A percentile compares a stretch with the other conserved stretches of the same genome.
Evolutionary conservation across 2,329 filamentous ascomycete species (phyloP).

Genomic region (Fusarium nurragi): DNA sequence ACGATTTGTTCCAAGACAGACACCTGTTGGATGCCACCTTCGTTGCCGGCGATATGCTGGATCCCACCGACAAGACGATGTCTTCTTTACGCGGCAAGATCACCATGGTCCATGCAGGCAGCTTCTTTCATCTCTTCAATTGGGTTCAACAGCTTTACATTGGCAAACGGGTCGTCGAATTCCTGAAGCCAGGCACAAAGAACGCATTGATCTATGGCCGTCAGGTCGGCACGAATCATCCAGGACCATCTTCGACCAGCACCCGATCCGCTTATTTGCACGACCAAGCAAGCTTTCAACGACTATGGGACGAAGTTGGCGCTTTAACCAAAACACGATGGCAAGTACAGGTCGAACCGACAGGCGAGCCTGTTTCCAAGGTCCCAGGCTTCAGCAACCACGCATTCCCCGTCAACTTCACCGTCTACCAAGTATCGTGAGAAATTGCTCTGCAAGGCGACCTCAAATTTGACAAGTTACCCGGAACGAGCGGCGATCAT

Average conservation of each 20-base stretch:
- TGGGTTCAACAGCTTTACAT: conserved; percentile 59
- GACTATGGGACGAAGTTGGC: conserved; percentile 64
- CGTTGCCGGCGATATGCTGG: conserved; percentile 61
- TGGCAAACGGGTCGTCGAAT: conserved; percentile 56
- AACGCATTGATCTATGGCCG: conserved; percentile 61
- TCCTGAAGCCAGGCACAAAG: conserved; percentile 55
- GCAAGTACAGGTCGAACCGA: conserved; percentile 55
- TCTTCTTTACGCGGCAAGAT: conserved; percentile 51
- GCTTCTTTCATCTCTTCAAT: conserved; percentile 62
- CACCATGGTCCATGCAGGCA: conserved; percentile 59
- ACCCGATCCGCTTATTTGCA: conserved; percentile 56
- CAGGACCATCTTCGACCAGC: conserved; percentile 35
- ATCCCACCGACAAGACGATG: conserved; percentile 51
- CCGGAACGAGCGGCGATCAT: conserved; percentile 17
- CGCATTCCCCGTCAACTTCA: conserved; percentile 48
- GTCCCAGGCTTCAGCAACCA: conserved; percentile 43
- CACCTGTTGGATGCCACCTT: conserved; percentile 58
- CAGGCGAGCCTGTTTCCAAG: conserved; percentile 37
- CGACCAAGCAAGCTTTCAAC: conserved; percentile 59
- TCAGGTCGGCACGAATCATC: conserved; percentile 56
- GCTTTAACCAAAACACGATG: conserved; percentile 59
- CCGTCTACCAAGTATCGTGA: conserved; percentile 49
- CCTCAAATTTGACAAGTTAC: not conserved
- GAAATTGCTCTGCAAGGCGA: conserved; percentile 1
- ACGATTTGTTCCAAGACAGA: conserved; percentile 71